Evolutionary conservation across 495 filamentous ascomycete species (phyloP).

Genomic region (Gamarada debralockiae): DNA sequence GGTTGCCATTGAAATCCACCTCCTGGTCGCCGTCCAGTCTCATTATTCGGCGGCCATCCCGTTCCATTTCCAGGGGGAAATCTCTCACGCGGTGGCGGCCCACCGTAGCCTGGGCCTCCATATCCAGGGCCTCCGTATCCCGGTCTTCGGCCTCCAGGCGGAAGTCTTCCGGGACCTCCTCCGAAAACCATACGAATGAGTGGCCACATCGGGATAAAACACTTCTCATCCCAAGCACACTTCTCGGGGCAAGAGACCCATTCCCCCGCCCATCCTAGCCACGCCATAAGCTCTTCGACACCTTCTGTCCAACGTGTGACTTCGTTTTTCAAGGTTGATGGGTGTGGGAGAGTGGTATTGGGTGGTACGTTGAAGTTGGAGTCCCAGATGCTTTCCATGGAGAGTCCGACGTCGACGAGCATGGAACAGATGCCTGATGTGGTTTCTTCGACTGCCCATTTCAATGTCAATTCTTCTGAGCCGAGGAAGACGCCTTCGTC

Average conservation of each 20-base stretch:
- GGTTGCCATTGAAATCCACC: conserved; percentile 16
- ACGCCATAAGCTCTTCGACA: conserved; percentile 31
- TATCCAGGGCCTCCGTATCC: conserved; percentile 14
- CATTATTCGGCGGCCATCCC: neutral
- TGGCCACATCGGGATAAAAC: conserved; percentile 37
- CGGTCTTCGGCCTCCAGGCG: conserved; percentile 5
- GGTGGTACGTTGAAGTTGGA: conserved; percentile 11
- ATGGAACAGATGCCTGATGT: conserved; percentile 27
- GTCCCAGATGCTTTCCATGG: conserved; percentile 22
- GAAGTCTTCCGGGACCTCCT: neutral
- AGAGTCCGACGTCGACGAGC: conserved; percentile 26
- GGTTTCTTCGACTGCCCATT: conserved; percentile 27
- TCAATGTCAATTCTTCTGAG: conserved; percentile 19
- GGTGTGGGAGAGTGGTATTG: neutral
- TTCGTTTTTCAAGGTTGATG: conserved; percentile 6
- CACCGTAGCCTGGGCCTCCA: conserved; percentile 8
- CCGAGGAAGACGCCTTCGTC: conserved; percentile 13
- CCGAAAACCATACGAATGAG: conserved; percentile 12
- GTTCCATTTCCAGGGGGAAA: conserved; percentile 5
- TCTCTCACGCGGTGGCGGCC: no score
- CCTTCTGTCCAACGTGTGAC: conserved; percentile 19
- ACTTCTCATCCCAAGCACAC: conserved; percentile 29
- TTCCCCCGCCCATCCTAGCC: conserved; percentile 34
- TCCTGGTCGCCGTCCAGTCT: conserved; percentile 2
- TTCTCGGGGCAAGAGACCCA: conserved; percentile 23